Evolutionary conservation across 257 asterid species (phyloP).

Genomic region (Datura wrightii): DNA sequence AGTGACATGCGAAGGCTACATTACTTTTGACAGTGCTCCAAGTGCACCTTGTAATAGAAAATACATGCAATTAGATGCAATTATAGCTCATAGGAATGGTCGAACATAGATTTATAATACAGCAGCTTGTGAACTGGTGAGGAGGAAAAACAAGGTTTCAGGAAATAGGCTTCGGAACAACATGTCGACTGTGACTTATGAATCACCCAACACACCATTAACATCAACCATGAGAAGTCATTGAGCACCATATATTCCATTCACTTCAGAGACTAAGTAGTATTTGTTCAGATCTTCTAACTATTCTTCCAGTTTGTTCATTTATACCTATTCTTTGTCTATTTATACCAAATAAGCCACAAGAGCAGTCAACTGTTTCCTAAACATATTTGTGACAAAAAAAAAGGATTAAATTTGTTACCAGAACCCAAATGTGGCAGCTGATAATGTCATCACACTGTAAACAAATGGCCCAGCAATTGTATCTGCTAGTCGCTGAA

Average conservation of each 20-base stretch:
- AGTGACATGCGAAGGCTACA: background rate
- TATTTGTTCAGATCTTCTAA: constrained; percentile 4
- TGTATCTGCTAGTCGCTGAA: constrained; percentile 97
- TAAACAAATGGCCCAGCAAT: constrained; percentile 98
- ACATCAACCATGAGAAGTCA: constrained; percentile 16
- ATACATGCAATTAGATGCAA: constrained; percentile 7
- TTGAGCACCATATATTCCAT: background rate
- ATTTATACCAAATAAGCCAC: background rate
- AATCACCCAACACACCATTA: background rate
- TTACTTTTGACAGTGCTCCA: background rate
- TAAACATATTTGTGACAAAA: constrained; percentile 7
- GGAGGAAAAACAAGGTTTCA: background rate
- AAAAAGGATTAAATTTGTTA: constrained; percentile 46
- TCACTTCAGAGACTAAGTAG: constrained; percentile 5
- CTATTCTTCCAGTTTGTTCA: background rate
- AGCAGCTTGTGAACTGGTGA: background rate
- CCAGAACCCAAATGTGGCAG: constrained; percentile 97
- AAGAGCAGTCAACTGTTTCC: constrained; percentile 1
- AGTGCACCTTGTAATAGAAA: constrained; percentile 23
- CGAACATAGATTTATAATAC: background rate
- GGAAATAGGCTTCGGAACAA: background rate
- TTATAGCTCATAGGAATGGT: background rate
- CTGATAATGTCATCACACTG: constrained; percentile 89
- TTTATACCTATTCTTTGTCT: background rate
- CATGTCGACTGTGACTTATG: background rate